phyloP scores from a whole-genome alignment of 1,139 yeast species.

The Hyphopichia buzzinii region DNA sequence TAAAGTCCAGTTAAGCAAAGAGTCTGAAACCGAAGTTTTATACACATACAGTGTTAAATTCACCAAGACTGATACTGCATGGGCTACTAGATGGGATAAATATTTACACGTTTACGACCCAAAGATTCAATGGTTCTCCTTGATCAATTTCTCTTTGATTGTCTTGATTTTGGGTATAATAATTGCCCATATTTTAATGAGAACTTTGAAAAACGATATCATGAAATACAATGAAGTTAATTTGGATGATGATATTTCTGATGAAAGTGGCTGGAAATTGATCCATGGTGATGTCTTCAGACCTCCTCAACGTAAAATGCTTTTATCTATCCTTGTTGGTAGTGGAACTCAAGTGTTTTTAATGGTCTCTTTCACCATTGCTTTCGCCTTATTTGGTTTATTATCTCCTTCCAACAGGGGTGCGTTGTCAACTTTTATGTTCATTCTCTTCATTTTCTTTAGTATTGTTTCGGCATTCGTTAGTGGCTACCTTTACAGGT shows the following conservation, averaged over 20 bases:
- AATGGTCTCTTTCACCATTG: constrained; percentile 72
- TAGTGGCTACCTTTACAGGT: constrained; percentile 82
- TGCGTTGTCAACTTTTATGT: constrained; percentile 84
- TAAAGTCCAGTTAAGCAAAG: constrained; percentile 29
- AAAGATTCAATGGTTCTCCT: constrained; percentile 92
- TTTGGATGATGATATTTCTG: constrained; percentile 82
- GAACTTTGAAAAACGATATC: constrained; percentile 83
- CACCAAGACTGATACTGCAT: constrained; percentile 65
- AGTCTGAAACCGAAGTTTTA: constrained; percentile 29
- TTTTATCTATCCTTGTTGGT: constrained; percentile 80
- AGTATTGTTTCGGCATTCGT: constrained; percentile 82
- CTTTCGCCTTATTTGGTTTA: constrained; percentile 84
- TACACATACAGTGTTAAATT: constrained; percentile 55
- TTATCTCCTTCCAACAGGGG: constrained; percentile 95
- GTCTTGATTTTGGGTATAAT: constrained; percentile 75
- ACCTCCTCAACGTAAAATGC: constrained; percentile 68
- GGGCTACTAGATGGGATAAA: constrained; percentile 99
- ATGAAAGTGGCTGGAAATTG: constrained; percentile 97
- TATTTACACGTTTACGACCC: constrained; percentile 91
- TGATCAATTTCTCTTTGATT: constrained; percentile 78
- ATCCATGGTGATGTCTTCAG: constrained; percentile 95
- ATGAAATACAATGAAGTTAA: constrained; percentile 86
- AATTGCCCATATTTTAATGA: constrained; percentile 74
- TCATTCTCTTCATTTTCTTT: constrained; percentile 74
- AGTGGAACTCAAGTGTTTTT: constrained; percentile 82